These are phyloP conservation scores for Boeremia exigua DNA, from an alignment of 2,329 filamentous ascomycete genomes.

Conservation along the genomic window DNA sequence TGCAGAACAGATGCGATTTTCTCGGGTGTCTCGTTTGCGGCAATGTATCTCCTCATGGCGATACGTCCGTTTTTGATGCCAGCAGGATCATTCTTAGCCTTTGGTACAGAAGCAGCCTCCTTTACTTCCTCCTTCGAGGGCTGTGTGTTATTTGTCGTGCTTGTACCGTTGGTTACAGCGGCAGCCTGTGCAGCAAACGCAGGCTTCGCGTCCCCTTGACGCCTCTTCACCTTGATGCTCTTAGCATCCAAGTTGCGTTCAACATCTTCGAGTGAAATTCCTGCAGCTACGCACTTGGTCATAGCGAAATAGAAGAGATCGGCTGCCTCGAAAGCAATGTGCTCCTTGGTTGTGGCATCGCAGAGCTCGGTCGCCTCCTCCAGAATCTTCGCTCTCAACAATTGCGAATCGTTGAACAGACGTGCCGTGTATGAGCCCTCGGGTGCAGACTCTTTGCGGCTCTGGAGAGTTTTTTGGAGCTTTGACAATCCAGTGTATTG, in stretches of 20 bases:
- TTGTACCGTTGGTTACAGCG: constrained; percentile 20
- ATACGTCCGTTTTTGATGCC: constrained; percentile 66
- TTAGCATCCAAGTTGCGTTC: constrained; percentile 93
- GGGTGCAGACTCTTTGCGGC: constrained; percentile 81
- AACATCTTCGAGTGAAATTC: constrained; percentile 85
- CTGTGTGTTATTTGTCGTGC: constrained; percentile 25
- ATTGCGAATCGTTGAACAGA: constrained; percentile 88
- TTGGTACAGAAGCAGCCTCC: constrained; percentile 61
- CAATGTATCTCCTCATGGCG: constrained; percentile 80
- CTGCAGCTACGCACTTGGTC: constrained; percentile 84
- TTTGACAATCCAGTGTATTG: constrained; percentile 79
- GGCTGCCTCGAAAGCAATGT: constrained; percentile 92
- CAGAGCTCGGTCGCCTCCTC: constrained; percentile 97
- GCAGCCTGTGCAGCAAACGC: constrained; percentile 83
- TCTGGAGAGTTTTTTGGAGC: constrained; percentile 84
- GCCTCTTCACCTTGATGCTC: constrained; percentile 91
- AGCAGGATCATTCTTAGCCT: constrained; percentile 59
- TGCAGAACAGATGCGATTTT: constrained; percentile 78
- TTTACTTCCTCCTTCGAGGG: constrained; percentile 52
- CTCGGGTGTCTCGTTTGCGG: constrained; percentile 66
- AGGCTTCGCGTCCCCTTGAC: constrained; percentile 91
- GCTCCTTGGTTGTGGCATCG: constrained; percentile 78
- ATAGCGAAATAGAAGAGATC: constrained; percentile 96
- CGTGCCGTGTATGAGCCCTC: constrained; percentile 91
- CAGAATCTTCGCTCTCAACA: constrained; percentile 95